Evolutionary conservation across 805 yeast species (phyloP).

Genomic region (Novakomyces olei): DNA sequence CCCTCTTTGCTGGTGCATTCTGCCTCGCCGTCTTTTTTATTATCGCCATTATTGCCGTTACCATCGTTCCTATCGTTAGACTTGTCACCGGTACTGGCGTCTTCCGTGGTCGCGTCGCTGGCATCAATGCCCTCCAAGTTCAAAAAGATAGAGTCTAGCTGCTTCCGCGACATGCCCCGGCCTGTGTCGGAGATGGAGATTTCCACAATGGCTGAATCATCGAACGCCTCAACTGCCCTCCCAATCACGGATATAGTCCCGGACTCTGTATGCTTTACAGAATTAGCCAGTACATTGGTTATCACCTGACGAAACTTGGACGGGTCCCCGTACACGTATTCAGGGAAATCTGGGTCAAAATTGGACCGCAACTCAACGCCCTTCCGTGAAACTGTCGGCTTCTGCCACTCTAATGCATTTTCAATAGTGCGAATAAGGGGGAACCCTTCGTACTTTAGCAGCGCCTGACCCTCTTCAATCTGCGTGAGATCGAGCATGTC

Average conservation of each 20-base stretch:
- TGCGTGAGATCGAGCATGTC: background rate
- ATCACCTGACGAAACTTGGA: background rate
- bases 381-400: background rate
- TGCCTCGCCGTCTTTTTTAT: background rate
- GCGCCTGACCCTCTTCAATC: background rate
- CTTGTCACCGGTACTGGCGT: too few relatives aligned
- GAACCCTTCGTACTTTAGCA: background rate
- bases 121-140: too few relatives aligned
- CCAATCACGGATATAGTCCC: background rate
- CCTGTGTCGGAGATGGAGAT: background rate
- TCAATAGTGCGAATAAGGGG: background rate
- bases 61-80: too few relatives aligned
- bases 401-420: background rate
- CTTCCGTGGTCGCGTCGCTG: background rate
- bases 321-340: background rate
- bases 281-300: background rate
- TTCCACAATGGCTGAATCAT: background rate
- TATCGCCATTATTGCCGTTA: too few relatives aligned
- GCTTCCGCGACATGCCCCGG: background rate
- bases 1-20: too few relatives aligned
- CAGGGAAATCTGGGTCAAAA: background rate
- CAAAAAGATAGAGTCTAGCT: background rate
- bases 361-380: background rate
- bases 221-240: background rate
- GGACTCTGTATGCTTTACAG: background rate